Base-by-base conservation (phyloP, 2,329 filamentous ascomycete genomes). In the Cercospora sesami region DNA sequence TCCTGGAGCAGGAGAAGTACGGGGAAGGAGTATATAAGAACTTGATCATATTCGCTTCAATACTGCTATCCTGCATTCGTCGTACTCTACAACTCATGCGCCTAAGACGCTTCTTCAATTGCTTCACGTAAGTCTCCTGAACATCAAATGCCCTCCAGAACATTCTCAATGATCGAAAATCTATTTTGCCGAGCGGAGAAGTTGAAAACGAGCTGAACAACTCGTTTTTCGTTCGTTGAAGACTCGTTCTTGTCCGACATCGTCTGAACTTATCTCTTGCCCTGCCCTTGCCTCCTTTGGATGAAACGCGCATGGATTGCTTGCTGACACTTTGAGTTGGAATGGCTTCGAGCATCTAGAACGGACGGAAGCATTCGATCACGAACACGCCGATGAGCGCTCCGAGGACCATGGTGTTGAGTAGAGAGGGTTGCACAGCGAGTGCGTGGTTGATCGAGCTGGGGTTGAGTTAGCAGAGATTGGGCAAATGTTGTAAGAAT, bases 111-210 rank as follows among this genome's bases (percentile, higher is more conserved):
- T 30, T 30, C 28, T 30, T 26, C 26, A 5, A 26, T 26, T 26
- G 28, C 30, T 31, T 31, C 30, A 4, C 6, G 31, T 33, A 36
- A 36, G 48, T 53, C 33, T 45, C 6, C 16, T 18, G 21, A 39
- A 16, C 21, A 9, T 60, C 39, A 26, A 23, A 9, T 4, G 9
- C 26, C 23, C 16, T 6, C 12, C 31, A 33, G 9, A 12, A 0
- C 12, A 33, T 33, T 33, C 31, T 42, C 30, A 42, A 62, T 62
- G 60, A 62, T 62, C 39, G 39, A 31, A 51, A 48, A 21, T 39
- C 36, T 62, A 62, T 62, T 62, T 62, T 62, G 60, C 60, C 60
- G 60, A 62, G 36, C 60, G 6, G 60, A 62, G 60, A 62, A 51
- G 31, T 42, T 42, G 16, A 31, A 18, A 48, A 48, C 60, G 36